phyloP scores from a whole-genome alignment of 768 basidiomycete species.

The Russula olivacea region DNA sequence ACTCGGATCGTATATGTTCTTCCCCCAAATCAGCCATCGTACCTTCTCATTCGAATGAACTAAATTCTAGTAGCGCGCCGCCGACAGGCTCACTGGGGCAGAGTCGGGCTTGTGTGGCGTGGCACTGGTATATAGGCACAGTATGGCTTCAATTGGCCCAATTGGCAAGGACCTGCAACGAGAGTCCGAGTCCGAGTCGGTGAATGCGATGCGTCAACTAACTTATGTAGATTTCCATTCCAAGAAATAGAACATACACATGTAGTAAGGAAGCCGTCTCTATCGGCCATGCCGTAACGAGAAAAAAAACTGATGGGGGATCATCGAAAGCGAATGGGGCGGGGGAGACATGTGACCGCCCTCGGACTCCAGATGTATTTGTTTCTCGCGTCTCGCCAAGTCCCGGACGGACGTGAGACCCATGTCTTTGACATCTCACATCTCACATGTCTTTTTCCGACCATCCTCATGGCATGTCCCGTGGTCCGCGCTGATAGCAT shows the following conservation, averaged over 20 bases:
- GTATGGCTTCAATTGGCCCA: neutral
- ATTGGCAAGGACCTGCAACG: neutral
- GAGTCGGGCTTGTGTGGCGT: neutral
- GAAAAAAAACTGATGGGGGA: neutral
- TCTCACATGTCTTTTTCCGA: too few species aligned
- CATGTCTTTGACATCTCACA: neutral
- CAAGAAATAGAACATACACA: neutral
- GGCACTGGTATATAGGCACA: too few species aligned
- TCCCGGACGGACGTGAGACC: slow-evolving; percentile 1
- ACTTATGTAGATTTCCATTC: neutral
- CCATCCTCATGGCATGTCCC: neutral
- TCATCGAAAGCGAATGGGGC: neutral
- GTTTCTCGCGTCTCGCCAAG: slow-evolving; percentile 2
- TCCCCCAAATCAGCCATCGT: neutral
- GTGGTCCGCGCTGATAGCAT: neutral
- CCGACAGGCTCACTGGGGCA: neutral
- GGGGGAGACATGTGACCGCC: slow-evolving; percentile 4
- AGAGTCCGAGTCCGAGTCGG: too few species aligned
- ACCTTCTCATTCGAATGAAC: neutral
- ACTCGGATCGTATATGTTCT: neutral
- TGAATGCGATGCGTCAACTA: neutral
- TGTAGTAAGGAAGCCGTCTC: slow-evolving; percentile 13
- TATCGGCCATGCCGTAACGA: slow-evolving; percentile 2
- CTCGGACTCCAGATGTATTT: neutral
- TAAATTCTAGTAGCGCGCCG: neutral